Evolutionary conservation across 2,329 filamentous ascomycete genomes (phyloP).

Genomic region (Elsinoe arachidis): DNA sequence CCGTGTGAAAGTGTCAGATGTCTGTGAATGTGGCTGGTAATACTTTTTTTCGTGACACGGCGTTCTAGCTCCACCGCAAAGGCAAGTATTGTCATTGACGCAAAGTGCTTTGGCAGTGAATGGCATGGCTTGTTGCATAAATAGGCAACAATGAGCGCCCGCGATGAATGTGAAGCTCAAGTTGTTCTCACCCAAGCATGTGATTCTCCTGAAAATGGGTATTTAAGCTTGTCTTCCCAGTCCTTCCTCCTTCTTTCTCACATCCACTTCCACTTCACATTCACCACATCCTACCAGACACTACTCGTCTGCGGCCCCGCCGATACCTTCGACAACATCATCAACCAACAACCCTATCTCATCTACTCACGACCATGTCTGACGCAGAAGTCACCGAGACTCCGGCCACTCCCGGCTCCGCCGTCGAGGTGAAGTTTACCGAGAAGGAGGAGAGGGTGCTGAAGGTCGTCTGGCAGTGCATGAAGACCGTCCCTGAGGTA

Average conservation of each 20-base stretch:
- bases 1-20: neutral
- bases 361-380: neutral
- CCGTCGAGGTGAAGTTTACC: slow-evolving; percentile 19
- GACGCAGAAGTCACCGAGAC: slow-evolving; percentile 2
- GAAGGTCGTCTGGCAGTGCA: slow-evolving; percentile 25
- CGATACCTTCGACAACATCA: no score
- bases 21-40: no score
- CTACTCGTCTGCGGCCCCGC: no score
- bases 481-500: slow-evolving; percentile 27
- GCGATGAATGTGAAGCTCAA: neutral
- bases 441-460: slow-evolving; percentile 24
- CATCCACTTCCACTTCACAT: neutral
- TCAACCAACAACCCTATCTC: neutral
- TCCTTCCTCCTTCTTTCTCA: neutral
- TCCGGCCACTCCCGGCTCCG: neutral
- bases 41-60: no score
- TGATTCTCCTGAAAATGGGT: neutral
- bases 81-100: no score
- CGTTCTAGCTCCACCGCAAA: no score
- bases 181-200: neutral
- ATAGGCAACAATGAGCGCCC: neutral
- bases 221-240: no score
- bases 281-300: no score
- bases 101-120: neutral
- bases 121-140: neutral